These are phyloP conservation scores for Colletotrichum karsti DNA, from an alignment of 2,329 filamentous ascomycete genomes.

Conservation along the genomic window DNA sequence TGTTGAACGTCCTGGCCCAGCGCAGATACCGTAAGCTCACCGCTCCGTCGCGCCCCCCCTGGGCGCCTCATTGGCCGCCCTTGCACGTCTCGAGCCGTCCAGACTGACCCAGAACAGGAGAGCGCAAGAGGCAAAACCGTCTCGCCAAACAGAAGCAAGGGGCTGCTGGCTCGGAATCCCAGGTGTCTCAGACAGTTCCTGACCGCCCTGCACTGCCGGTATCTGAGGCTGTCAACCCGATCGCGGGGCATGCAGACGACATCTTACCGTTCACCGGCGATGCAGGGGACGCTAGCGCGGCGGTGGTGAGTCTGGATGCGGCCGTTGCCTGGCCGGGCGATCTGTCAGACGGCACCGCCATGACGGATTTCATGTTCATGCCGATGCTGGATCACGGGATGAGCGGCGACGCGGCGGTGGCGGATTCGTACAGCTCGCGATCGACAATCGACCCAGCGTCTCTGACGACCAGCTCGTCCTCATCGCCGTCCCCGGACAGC, in stretches of 20 bases:
- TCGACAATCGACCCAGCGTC: constrained; percentile 25
- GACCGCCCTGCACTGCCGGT: background rate
- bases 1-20: constrained; percentile 63
- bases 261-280: background rate
- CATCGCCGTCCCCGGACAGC: constrained; percentile 48
- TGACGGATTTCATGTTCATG: constrained; percentile 5
- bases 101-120: constrained; percentile 31
- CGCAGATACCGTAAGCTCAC: constrained; percentile 55
- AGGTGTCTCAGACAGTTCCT: background rate
- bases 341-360: background rate
- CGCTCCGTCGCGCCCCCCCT: background rate
- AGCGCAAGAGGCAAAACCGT: constrained; percentile 35
- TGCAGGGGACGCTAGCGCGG: constrained; percentile 8
- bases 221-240: background rate
- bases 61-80: background rate
- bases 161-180: background rate
- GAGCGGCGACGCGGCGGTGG: background rate
- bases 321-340: background rate
- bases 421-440: background rate
- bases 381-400: background rate
- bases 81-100: background rate
- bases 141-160: constrained; percentile 8
- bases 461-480: constrained; percentile 23
- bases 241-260: constrained; percentile 2
- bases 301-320: constrained; percentile 1